Base-by-base conservation (phyloP, 306 rosid species). In the Coriaria nepalensis region DNA sequence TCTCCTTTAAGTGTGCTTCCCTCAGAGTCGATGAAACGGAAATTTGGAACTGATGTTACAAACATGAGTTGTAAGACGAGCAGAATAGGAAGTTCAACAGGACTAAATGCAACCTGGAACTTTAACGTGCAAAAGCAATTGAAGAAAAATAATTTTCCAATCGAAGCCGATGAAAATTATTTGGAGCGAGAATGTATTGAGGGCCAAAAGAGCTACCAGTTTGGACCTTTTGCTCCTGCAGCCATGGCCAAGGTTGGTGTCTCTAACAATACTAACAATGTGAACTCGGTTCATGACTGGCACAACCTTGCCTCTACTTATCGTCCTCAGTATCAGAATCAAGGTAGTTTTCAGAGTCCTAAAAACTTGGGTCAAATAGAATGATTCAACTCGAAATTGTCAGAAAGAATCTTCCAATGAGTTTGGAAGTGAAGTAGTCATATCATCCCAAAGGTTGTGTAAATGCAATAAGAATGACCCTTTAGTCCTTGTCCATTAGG, bases 191-290 rank as follows among this genome's bases (percentile, higher is more conserved):
- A 56, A 35, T 12, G 32, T 58, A 73, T 40, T 15, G 53, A 56
- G 20, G 36, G 43, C 55, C 45, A 68, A 14, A 78, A 62, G 76
- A 68, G 77, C 42, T 62, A 71, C 45, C 72, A 64, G 29, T 78
- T 78, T 63, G 82, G 86, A 20, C 86, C 86, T 39, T 78, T 78
- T 57, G 77, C 79, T 33, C 82, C 82, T 0, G 11, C 36, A 44
- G 50, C 53, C 6, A 13, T 50, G 40, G 35, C 63, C 9, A 48
- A 50, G 42, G 57, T 42, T 29, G 65, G 59, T 44, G 67, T 53
- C 50, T 49, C 41, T 6, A 68, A 20, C 29, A 20, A 50, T 43
- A 37, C 36, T 43, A 65, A 53, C 55, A 66, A 34, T 15, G 36
- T 20, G 51, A 56, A 15, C 47, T 68, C 49, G 32, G 42, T 43